A percentile compares a stretch with the other conserved stretches of the same genome.
These are phyloP conservation scores for Sergeia podlipaevii DNA, from an alignment of 208 protist genomes.

Conservation along the genomic window DNA sequence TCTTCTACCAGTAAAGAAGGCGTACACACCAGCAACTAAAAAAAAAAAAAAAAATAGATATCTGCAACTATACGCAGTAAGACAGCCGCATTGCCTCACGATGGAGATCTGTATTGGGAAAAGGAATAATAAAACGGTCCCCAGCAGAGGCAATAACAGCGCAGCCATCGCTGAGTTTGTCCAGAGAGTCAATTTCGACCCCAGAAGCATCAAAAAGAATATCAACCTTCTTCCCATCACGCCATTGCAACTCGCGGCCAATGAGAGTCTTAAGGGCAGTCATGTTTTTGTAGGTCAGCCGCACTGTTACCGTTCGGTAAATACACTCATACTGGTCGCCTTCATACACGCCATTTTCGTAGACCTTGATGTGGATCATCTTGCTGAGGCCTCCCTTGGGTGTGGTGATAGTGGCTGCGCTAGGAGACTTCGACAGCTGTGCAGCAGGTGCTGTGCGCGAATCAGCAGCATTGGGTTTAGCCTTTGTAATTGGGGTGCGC, in stretches of 20 bases:
- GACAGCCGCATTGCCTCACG: constrained; percentile 54
- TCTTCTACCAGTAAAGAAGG: no score
- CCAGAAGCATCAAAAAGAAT: constrained; percentile 76
- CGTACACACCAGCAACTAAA: no score
- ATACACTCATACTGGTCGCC: constrained; percentile 45
- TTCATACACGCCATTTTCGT: constrained; percentile 87
- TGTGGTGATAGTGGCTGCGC: constrained; percentile 3
- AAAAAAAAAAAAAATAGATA: constrained; percentile 4
- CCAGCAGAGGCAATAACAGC: constrained; percentile 77
- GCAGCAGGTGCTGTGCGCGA: not conserved
- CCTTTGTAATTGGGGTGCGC: no score
- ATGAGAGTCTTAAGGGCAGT: constrained; percentile 60
- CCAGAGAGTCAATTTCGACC: constrained; percentile 47
- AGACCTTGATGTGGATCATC: constrained; percentile 77
- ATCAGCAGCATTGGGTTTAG: no score
- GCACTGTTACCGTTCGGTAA: constrained; percentile 78
- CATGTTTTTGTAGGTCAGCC: constrained; percentile 80
- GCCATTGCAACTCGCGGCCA: constrained; percentile 80
- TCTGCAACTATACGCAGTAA: not conserved
- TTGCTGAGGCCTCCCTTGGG: not conserved
- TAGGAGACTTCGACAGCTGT: not conserved
- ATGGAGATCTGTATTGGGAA: constrained; percentile 64
- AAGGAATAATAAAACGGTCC: constrained; percentile 83
- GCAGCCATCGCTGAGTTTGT: constrained; percentile 52
- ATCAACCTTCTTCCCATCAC: constrained; percentile 67